A percentile compares a stretch with the other conserved stretches of the same genome.
phyloP scores from a whole-genome alignment of 2,329 filamentous ascomycete species.

The Orbilia javanica region DNA sequence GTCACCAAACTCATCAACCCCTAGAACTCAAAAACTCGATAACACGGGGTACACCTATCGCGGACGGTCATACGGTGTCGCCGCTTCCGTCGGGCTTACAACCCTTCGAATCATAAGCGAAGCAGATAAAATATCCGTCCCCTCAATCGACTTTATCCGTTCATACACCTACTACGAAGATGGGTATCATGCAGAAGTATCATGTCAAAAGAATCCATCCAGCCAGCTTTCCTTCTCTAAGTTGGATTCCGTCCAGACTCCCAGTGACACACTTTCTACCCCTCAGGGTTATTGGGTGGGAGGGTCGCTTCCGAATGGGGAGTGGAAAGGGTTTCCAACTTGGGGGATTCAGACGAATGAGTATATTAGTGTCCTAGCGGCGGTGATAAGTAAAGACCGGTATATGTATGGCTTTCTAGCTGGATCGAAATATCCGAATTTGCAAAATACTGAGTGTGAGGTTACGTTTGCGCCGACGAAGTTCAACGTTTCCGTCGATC shows the following conservation, averaged over 20 bases:
- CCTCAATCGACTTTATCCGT: neutral
- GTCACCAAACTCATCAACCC: neutral
- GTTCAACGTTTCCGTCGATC: neutral
- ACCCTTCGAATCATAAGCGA: neutral
- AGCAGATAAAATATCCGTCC: too few relatives aligned
- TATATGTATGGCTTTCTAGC: conserved; percentile 12
- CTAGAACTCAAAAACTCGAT: conserved; percentile 6
- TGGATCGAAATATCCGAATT: neutral
- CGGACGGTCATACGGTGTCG: conserved; percentile 2
- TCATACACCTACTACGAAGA: conserved; percentile 8
- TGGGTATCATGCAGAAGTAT: neutral
- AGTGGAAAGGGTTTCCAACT: neutral
- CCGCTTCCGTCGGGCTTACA: neutral
- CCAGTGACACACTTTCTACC: neutral
- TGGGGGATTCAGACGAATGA: neutral
- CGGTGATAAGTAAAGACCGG: neutral
- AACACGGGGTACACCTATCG: neutral
- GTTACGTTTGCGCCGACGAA: neutral
- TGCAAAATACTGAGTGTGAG: neutral
- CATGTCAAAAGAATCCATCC: neutral
- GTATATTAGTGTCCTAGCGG: neutral
- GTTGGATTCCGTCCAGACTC: neutral
- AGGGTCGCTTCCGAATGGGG: neutral
- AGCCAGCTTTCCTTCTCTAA: neutral
- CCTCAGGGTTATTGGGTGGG: neutral